Evolutionary conservation across 2,329 filamentous ascomycete species (phyloP), one percentile per base, ranked within the genome.

Genomic region (Alternaria novae-zelandiae): DNA sequence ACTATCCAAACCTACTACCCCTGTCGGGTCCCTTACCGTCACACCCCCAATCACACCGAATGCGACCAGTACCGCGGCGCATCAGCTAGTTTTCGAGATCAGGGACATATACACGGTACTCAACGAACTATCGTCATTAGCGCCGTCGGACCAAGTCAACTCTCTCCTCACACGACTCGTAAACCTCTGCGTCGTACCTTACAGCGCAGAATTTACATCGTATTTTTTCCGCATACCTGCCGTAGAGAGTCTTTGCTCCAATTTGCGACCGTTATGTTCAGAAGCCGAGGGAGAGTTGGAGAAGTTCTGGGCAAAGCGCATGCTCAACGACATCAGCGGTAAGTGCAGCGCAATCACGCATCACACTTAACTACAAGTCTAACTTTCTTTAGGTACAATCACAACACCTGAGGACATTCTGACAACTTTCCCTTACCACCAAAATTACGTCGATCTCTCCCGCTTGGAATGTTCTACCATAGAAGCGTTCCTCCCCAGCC

Each of bases 401-500:
- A 15, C 54, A 20, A 36, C 25, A 15, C 5, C 15, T 15, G 25
- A 9, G 11, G 21, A 15, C 4, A 7, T 44, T n/a, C 57, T 55
- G 9, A 63, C 30, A 70, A 41, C 61, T 3, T 87, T 86, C 64
- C 83, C 84, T 1, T 86, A 87, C 72, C 80, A 82, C 68, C 59
- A 74, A 9, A 86, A 86, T 71, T 87, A 87, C 68, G 63, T 82
- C 32, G 81, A 84, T 21, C 79, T 86, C 26, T 81, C 83, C 0
- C 79, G 78, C 13, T 77, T 86, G 43, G 85, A 86, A 70, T 76
- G 84, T 23, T 75, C 75, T 23, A 78, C 82, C 9, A 74, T 86
- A 5, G 63, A 74, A 12, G 76, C 81, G 5, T 81, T 81, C 17
- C 68, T 77, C 15, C 64, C 64, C 1, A 45, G 65, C 15, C 7